Evolutionary conservation across 202 grass and related monocot genomes (phyloP), one percentile per base, ranked within the genome.

Genomic region (Carex arenaria): DNA sequence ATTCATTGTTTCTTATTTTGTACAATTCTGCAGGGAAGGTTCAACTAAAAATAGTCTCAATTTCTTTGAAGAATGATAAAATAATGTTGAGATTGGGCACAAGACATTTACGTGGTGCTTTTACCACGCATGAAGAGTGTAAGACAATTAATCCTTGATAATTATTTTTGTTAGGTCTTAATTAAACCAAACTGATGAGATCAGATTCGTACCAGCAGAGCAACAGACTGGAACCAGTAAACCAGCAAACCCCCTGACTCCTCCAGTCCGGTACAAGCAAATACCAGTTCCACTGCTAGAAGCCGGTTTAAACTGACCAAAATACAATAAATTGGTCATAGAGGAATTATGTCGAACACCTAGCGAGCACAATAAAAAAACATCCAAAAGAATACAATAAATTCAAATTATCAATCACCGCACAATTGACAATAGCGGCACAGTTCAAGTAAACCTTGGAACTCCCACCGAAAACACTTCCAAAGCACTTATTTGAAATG

Each of bases 41-140:
- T 43, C 79, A 88, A 31, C 64, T 85, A 70, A 90, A 88, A 78
- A 86, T 78, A 85, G 95, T 98, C 57, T 88, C 89, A 4, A 61
- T 93, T 19, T 90, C 81, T 73, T 75, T 63, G 47, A 86, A 81
- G 86, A 73, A 79, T 72, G 74, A 85, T 2, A 87, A 83, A 66
- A 85, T 93, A 70, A 83, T 73, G 34, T 54, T 98, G 83, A 86
- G 86, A 72, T 79, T 93, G 52, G 93, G 89, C 73, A 98, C 86
- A 86, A 98, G 91, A 84, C 86, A 90, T 65, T 66, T 93, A 22
- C 70, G 17, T 13, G 95, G 95, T 57, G 83, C 88, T 20, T 90
- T 95, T 85, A 83, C 67, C 34, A 95, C 88, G 38, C 77, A 80
- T 47, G 81, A 95, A 64, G 88, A 95, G 66, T 89, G 95, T 95